Evolutionary conservation across 352 stramenopile species (phyloP).

Genomic region (Peronospora belbahrii): DNA sequence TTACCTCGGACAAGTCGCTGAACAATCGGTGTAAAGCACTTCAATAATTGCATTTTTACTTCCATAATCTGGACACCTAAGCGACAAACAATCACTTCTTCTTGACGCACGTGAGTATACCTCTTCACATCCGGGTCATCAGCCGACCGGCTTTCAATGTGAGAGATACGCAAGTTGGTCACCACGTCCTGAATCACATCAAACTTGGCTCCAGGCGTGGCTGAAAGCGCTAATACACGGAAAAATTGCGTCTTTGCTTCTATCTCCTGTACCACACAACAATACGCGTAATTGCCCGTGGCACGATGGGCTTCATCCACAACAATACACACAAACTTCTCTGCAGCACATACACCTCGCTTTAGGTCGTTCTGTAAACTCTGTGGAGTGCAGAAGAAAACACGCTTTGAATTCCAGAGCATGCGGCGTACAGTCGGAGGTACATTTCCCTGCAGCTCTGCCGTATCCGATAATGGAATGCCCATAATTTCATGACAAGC

Average conservation of each 20-base stretch:
- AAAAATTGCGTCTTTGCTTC: conserved; percentile 70
- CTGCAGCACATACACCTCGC: conserved; percentile 57
- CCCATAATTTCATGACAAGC: conserved; percentile 94
- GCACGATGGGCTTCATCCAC: conserved; percentile 97
- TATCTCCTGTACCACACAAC: conserved; percentile 81
- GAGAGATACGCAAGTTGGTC: conserved; percentile 89
- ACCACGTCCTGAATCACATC: conserved; percentile 94
- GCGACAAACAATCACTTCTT: conserved; percentile 78
- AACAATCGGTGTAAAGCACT: conserved; percentile 54
- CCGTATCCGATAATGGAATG: conserved; percentile 84
- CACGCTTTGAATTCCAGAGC: conserved; percentile 89
- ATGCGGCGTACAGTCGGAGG: conserved; percentile 51
- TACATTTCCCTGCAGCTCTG: conserved; percentile 81
- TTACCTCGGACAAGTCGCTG: conserved; percentile 44
- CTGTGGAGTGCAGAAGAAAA: conserved; percentile 99
- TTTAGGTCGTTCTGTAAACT: conserved; percentile 95
- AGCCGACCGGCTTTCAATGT: conserved; percentile 93
- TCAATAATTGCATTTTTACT: conserved; percentile 55
- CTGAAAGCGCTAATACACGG: conserved; percentile 91
- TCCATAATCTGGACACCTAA: conserved; percentile 52
- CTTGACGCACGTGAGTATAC: conserved; percentile 75
- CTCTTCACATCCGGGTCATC: conserved; percentile 92
- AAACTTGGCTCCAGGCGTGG: conserved; percentile 94
- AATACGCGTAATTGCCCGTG: conserved; percentile 96
- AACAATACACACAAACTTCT: conserved; percentile 93